These are phyloP conservation scores for Quercus rubra DNA, from an alignment of 306 rosid genomes.

Conservation along the genomic window DNA sequence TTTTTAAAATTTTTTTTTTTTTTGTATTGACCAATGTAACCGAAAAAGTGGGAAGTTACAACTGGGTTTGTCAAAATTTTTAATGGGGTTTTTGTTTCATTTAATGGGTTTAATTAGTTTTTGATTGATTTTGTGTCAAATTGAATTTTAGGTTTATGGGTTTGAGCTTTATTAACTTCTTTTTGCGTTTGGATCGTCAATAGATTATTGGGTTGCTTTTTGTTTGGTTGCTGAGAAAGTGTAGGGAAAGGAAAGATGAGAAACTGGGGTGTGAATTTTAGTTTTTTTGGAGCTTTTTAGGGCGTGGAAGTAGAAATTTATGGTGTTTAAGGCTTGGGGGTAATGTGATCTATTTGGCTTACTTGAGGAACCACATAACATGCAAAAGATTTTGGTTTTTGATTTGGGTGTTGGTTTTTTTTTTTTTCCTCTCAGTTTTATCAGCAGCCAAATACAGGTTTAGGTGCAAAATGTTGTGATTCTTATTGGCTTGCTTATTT, in stretches of 20 bases:
- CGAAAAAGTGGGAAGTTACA: slow-evolving; percentile 17
- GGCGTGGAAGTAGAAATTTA: slow-evolving; percentile 15
- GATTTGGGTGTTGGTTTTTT: not conserved
- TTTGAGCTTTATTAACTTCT: slow-evolving; percentile 13
- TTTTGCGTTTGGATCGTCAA: slow-evolving; percentile 12
- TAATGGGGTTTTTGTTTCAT: slow-evolving; percentile 13
- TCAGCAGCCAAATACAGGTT: not conserved
- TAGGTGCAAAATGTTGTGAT: not conserved
- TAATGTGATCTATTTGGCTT: slow-evolving; percentile 12
- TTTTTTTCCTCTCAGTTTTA: no score
- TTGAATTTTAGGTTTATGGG: slow-evolving; percentile 29
- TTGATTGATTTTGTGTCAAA: slow-evolving; percentile 24
- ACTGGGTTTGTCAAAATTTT: not conserved
- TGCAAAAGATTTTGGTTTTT: not conserved
- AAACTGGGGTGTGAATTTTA: slow-evolving; percentile 11
- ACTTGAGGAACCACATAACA: not conserved
- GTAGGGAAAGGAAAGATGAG: slow-evolving; percentile 7
- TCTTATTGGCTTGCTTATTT: not conserved
- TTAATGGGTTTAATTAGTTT: slow-evolving; percentile 9
- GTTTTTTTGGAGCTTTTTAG: not conserved
- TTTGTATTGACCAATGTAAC: slow-evolving; percentile 4
- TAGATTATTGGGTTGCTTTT: slow-evolving; percentile 13
- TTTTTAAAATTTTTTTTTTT: not conserved
- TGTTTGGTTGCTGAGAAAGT: slow-evolving; percentile 8
- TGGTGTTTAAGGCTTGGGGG: not conserved